These are phyloP conservation scores for Mycena amicta DNA, from an alignment of 768 basidiomycete species.

Conservation along the genomic window DNA sequence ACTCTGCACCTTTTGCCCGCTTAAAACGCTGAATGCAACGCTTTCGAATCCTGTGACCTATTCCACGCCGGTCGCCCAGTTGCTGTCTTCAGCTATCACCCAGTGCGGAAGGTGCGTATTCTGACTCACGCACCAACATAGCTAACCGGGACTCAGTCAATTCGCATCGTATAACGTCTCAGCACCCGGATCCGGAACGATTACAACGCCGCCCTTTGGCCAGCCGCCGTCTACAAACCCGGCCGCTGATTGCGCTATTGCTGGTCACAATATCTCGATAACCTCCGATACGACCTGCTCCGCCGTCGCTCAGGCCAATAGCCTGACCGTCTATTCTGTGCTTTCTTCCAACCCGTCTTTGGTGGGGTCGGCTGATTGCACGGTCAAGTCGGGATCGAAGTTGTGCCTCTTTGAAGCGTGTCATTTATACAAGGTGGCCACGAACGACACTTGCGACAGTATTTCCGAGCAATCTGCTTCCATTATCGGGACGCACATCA, in stretches of 20 bases:
- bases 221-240: conserved; percentile 12
- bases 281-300: conserved; percentile 19
- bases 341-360: conserved; percentile 20
- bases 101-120: conserved; percentile 19
- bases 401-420: conserved; percentile 27
- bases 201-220: not conserved
- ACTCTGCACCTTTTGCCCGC: not conserved
- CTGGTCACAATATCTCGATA: conserved; percentile 26
- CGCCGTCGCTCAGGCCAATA: conserved; percentile 13
- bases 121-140: no score
- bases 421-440: conserved; percentile 17
- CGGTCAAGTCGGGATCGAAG: conserved; percentile 8
- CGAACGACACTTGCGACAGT: conserved; percentile 25
- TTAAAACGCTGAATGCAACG: not conserved
- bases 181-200: not conserved
- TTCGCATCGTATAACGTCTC: not conserved
- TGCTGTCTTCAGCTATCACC: conserved; percentile 19
- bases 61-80: conserved; percentile 9
- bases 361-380: conserved; percentile 6
- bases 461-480: conserved; percentile 8
- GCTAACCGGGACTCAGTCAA: not conserved
- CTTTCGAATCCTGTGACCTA: not conserved
- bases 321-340: conserved; percentile 14
- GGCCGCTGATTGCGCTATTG: conserved; percentile 19
- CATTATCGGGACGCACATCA: conserved; percentile 6